Percentiles rank a stretch among this genome's conserved stretches.
phyloP scores from a whole-genome alignment of 768 basidiomycete genomes.

The Boletus eberwhitei region DNA sequence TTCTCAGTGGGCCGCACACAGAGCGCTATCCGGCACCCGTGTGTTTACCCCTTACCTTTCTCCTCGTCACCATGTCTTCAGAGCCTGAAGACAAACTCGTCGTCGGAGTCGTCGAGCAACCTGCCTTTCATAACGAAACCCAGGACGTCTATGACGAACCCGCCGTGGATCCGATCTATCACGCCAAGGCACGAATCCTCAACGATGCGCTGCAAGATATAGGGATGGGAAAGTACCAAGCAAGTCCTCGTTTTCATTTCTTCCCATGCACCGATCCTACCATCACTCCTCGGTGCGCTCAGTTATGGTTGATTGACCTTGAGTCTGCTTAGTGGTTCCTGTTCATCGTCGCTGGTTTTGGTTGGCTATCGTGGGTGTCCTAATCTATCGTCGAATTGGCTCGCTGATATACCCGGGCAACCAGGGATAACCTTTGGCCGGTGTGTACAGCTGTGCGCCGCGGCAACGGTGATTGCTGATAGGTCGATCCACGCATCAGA shows the following conservation, averaged over 20 bases:
- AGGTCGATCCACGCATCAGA: slow-evolving; percentile 30
- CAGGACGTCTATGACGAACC: slow-evolving; percentile 27
- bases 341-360: slow-evolving; percentile 68
- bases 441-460: slow-evolving; percentile 35
- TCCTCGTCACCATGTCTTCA: slow-evolving; percentile 18
- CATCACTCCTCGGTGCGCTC: neutral
- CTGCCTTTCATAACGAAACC: slow-evolving; percentile 8
- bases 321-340: slow-evolving; percentile 46
- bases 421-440: slow-evolving; percentile 68
- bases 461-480: neutral
- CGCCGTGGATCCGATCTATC: slow-evolving; percentile 53
- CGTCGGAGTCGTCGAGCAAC: no score
- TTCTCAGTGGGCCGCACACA: neutral
- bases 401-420: slow-evolving; percentile 21
- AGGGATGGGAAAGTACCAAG: slow-evolving; percentile 71
- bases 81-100: neutral
- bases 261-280: neutral
- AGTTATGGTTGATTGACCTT: neutral
- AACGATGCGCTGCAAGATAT: slow-evolving; percentile 63
- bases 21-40: neutral
- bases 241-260: slow-evolving; percentile 17
- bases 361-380: slow-evolving; percentile 65
- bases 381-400: neutral
- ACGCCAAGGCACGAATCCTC: slow-evolving; percentile 53
- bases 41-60: neutral